phyloP scores from a whole-genome alignment of 1,139 yeast genomes.

The Saccharomycopsis crataegensis region DNA sequence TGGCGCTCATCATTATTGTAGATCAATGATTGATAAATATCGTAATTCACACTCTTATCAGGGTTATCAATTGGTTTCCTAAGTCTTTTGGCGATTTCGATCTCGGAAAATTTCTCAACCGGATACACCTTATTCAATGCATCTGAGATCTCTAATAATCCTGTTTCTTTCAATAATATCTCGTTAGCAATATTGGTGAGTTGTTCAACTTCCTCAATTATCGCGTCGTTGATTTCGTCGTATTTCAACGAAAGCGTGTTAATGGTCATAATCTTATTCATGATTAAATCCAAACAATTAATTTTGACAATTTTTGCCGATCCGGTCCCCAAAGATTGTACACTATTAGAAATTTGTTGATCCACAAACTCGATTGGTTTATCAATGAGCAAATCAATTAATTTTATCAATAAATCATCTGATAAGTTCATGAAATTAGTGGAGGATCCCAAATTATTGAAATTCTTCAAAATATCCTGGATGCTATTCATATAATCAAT shows the following conservation, averaged over 20 bases:
- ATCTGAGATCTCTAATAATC: slow-evolving; percentile 42
- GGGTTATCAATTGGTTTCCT: not conserved
- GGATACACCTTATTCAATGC: slow-evolving; percentile 7
- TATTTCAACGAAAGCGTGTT: slow-evolving; percentile 28
- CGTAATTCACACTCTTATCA: slow-evolving; percentile 38
- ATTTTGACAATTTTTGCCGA: slow-evolving; percentile 36
- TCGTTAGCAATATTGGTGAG: slow-evolving; percentile 38
- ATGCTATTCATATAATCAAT: slow-evolving; percentile 39
- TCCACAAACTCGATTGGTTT: slow-evolving; percentile 43
- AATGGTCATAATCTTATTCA: slow-evolving; percentile 47
- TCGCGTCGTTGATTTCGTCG: slow-evolving; percentile 31
- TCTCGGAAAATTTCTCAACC: slow-evolving; percentile 7
- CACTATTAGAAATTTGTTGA: slow-evolving; percentile 31
- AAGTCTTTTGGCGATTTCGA: not conserved
- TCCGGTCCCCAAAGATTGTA: slow-evolving; percentile 30
- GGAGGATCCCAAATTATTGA: slow-evolving; percentile 28
- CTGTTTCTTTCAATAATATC: slow-evolving; percentile 40
- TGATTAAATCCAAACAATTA: slow-evolving; percentile 54
- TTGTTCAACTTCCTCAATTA: slow-evolving; percentile 28
- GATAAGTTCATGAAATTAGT: slow-evolving; percentile 35
- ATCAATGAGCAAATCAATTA: slow-evolving; percentile 36
- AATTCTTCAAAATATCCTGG: slow-evolving; percentile 41
- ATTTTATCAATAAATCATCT: slow-evolving; percentile 29
- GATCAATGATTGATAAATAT: slow-evolving; percentile 52
- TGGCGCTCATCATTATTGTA: slow-evolving; percentile 39